Percentiles rank a stretch among this genome's conserved stretches.
Conservation (phyloP, 2,329 filamentous ascomycete species). For the Talaromyces sp. region DNA sequence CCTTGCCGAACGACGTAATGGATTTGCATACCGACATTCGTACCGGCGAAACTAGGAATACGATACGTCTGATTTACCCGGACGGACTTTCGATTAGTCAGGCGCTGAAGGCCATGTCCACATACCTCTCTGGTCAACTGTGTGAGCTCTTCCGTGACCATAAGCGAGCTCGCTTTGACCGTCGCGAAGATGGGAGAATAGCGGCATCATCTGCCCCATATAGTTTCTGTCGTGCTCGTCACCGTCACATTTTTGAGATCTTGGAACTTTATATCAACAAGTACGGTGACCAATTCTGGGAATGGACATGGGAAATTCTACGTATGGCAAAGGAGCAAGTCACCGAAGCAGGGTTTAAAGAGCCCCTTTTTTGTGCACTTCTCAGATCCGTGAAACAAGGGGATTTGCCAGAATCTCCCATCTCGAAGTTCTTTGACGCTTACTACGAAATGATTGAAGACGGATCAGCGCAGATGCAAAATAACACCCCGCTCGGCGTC, state of each 20-base stretch:
- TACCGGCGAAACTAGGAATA: slow-evolving; percentile 10
- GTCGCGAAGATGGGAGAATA: slow-evolving; percentile 10
- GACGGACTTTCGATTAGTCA: neutral
- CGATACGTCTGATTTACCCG: slow-evolving; percentile 2
- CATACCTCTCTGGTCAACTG: neutral
- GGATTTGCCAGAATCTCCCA: neutral
- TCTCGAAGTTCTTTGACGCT: slow-evolving; percentile 2
- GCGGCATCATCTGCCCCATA: slow-evolving; percentile 4
- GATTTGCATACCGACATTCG: slow-evolving; percentile 10
- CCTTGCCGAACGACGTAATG: slow-evolving; percentile 11
- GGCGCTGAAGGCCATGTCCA: slow-evolving; percentile 3
- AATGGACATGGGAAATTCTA: slow-evolving; percentile 3
- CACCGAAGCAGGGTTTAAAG: neutral
- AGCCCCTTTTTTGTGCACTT: slow-evolving; percentile 3
- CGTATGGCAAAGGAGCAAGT: slow-evolving; percentile 8
- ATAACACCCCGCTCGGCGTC: neutral
- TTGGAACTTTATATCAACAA: slow-evolving; percentile 6
- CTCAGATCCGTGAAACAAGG: neutral
- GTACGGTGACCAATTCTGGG: slow-evolving; percentile 2
- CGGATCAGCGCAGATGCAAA: neutral
- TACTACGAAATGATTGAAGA: slow-evolving; percentile 12
- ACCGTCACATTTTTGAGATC: slow-evolving; percentile 3
- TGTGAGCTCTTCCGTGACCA: slow-evolving; percentile 7
- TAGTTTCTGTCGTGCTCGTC: neutral
- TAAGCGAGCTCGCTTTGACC: neutral